Conservation (phyloP, 2,329 filamentous ascomycete species). For the Verticillium longisporum region DNA sequence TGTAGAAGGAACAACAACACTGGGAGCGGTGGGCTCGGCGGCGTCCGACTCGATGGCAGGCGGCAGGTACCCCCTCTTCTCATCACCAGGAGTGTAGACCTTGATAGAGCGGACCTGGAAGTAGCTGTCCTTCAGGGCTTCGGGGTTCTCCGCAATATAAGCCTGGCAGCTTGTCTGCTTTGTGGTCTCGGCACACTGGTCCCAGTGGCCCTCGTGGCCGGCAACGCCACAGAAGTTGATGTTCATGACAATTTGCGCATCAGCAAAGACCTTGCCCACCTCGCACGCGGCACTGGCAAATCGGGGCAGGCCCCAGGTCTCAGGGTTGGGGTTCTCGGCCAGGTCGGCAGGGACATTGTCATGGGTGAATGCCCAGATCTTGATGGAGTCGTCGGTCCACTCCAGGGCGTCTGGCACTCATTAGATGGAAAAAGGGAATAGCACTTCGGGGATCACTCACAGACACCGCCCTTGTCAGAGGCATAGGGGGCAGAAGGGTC, state of each 20-base stretch:
- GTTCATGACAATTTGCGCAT: conserved; percentile 20
- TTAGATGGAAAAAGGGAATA: conserved; percentile 22
- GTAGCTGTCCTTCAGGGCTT: conserved; percentile 27
- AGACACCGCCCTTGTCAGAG: conserved; percentile 29
- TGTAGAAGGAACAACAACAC: background rate
- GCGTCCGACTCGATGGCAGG: background rate
- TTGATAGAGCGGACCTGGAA: conserved; percentile 37
- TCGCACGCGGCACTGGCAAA: conserved; percentile 18
- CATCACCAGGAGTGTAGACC: conserved; percentile 19
- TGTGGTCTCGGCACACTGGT: conserved; percentile 17
- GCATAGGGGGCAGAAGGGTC: conserved; percentile 32
- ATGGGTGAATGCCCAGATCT: conserved; percentile 59
- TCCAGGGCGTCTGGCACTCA: conserved; percentile 36
- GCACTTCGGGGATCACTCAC: conserved; percentile 17
- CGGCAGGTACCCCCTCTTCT: background rate
- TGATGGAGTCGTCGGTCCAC: conserved; percentile 55
- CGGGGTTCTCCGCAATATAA: conserved; percentile 29
- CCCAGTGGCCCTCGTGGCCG: conserved; percentile 24
- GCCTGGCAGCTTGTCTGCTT: conserved; percentile 21
- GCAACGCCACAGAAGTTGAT: conserved; percentile 65
- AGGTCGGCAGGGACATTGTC: conserved; percentile 51
- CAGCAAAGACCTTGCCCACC: conserved; percentile 18
- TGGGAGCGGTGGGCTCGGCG: background rate
- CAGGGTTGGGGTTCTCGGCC: conserved; percentile 17
- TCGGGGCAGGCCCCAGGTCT: conserved; percentile 18